Evolutionary conservation across 2,329 filamentous ascomycete species (phyloP), one percentile per base, ranked within the genome.

Genomic region (Hypoxylon sp.): DNA sequence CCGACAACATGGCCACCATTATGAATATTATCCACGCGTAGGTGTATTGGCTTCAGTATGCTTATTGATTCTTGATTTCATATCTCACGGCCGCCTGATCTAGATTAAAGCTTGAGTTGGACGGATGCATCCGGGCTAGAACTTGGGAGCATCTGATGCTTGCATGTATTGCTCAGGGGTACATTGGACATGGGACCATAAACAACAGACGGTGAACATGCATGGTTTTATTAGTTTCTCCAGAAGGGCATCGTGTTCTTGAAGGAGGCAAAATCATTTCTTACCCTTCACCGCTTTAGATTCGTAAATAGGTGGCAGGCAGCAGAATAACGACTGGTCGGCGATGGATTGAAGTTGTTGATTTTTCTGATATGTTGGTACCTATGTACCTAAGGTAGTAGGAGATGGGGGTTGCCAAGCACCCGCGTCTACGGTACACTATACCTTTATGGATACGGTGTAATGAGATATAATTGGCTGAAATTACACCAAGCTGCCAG

Each of bases 401-500:
- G 37, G 19, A 48, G 20, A 28, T 24, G 24, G 20, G 13, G 39
- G 56, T 59, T 57, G 61, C 61, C 61, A 64, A 64, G 56, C 30
- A 55, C 51, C 47, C 56, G 34, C 24, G 19, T 30, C 7, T 44
- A 50, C 20, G 62, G 62, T 64, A 64, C 26, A 49, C 30, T 43
- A 57, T 64, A 60, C 57, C 19, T 34, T 19, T 17, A 32, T 46
- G 32, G 30, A 17, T 34, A 13, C n/a, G 49, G 30, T 58, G 53
- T 56, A 54, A 64, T 34, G 11, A 22, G 49, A 30, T 58, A 43
- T 56, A 54, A 64, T 61, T 64, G 56, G 20, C 43, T 4, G 47
- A 50, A 57, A 64, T 60, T 58, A 64, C 43, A 58, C 56, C 61
- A 61, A 61, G 22, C 30, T 6, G 5, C 1, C 11, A 51, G n/a